Evolutionary conservation across 768 basidiomycete species (phyloP).

Genomic region (Auriscalpium orientale): DNA sequence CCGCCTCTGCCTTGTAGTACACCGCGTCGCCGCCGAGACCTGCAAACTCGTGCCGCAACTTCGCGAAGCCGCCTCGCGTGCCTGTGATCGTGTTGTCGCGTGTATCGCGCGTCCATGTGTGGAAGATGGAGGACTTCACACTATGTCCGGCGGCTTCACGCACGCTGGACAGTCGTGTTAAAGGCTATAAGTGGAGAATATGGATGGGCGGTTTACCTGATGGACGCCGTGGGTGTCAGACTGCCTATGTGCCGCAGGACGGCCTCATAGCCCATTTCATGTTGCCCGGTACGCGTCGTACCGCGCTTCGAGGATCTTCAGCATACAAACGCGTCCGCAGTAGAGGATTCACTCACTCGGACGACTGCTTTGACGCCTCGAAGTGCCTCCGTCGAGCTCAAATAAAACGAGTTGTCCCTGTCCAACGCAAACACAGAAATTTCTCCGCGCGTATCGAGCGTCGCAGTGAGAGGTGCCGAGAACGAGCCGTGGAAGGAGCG

Average conservation of each 20-base stretch:
- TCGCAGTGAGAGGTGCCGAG: constrained; percentile 49
- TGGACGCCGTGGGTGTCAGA: constrained; percentile 68
- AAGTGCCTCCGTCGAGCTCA: constrained; percentile 59
- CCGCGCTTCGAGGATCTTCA: constrained; percentile 2
- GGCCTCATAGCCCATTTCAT: constrained; percentile 83
- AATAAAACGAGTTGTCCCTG: constrained; percentile 72
- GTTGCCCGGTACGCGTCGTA: constrained; percentile 31
- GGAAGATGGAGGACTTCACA: constrained; percentile 76
- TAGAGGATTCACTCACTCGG: constrained; percentile 51
- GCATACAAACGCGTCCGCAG: constrained; percentile 1
- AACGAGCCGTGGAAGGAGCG: constrained; percentile 71
- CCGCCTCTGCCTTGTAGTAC: constrained; percentile 68
- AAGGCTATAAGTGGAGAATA: not conserved
- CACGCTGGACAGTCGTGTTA: constrained; percentile 42
- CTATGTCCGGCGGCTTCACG: constrained; percentile 77
- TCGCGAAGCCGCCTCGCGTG: constrained; percentile 54
- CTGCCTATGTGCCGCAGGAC: constrained; percentile 68
- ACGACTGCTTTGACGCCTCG: constrained; percentile 60
- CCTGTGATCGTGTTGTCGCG: constrained; percentile 63
- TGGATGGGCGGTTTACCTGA: constrained; percentile 47
- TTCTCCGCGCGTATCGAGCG: constrained; percentile 64
- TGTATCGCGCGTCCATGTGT: constrained; percentile 69
- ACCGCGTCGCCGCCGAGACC: constrained; percentile 76
- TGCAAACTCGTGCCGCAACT: constrained; percentile 62
- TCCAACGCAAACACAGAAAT: constrained; percentile 67